phyloP scores from a whole-genome alignment of 345 rosid genomes.

The Lepidium aucheri region DNA sequence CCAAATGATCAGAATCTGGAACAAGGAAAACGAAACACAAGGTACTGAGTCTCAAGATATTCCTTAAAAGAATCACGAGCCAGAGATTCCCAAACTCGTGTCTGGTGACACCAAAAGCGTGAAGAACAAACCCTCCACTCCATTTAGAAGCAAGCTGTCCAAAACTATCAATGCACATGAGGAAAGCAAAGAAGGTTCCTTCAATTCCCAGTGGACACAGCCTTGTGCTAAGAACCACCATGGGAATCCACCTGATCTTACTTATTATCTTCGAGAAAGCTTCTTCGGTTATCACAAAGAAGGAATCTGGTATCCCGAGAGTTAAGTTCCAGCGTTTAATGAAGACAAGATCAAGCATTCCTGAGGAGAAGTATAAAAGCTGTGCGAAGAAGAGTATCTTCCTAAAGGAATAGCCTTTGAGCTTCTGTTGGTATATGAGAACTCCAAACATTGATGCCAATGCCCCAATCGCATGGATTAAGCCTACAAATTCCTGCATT shows the following conservation, averaged over 20 bases:
- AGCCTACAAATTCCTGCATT: constrained; percentile 60
- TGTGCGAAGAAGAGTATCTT: constrained; percentile 51
- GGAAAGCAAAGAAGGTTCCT: constrained; percentile 69
- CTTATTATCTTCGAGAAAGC: constrained; percentile 48
- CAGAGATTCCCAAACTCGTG: constrained; percentile 55
- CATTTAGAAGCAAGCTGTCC: constrained; percentile 60
- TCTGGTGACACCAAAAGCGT: constrained; percentile 48
- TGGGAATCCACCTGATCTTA: constrained; percentile 71
- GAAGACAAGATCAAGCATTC: constrained; percentile 68
- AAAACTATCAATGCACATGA: constrained; percentile 71
- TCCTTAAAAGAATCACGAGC: constrained; percentile 55
- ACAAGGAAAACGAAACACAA: constrained; percentile 59
- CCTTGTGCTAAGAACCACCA: constrained; percentile 64
- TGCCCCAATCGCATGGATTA: constrained; percentile 61
- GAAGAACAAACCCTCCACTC: constrained; percentile 62
- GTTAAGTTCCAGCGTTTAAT: constrained; percentile 59
- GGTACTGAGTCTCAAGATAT: constrained; percentile 46
- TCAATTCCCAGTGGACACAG: constrained; percentile 78
- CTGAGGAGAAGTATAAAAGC: constrained; percentile 48
- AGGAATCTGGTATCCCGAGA: constrained; percentile 62
- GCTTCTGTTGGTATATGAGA: constrained; percentile 61
- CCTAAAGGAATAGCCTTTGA: constrained; percentile 57
- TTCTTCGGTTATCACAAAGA: constrained; percentile 65
- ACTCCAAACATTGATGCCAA: constrained; percentile 73
- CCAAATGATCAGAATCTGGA: constrained; percentile 44